These are phyloP conservation scores for Gossypium armourianum DNA, from an alignment of 441 rosid species.

Conservation along the genomic window DNA sequence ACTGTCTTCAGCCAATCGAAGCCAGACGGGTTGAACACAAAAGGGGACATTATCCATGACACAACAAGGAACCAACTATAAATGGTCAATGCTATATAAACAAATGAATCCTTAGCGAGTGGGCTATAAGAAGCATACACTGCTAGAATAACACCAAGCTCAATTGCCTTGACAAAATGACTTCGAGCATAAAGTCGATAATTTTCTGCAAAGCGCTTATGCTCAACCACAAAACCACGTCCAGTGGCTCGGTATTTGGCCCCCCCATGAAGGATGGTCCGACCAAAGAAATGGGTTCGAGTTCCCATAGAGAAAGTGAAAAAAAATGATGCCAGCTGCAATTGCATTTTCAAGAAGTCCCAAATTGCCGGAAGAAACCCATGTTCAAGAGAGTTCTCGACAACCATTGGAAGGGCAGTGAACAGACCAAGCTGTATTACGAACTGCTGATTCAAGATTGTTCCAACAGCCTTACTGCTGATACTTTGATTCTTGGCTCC, in stretches of 20 bases:
- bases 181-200: slow-evolving; percentile 52
- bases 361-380: slow-evolving; percentile 55
- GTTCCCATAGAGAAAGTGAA: slow-evolving; percentile 63
- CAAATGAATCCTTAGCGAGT: slow-evolving; percentile 31
- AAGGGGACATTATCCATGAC: slow-evolving; percentile 57
- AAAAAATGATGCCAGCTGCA: slow-evolving; percentile 49
- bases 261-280: slow-evolving; percentile 60
- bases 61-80: slow-evolving; percentile 53
- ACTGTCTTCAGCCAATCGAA: slow-evolving; percentile 66
- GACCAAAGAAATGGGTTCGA: slow-evolving; percentile 49
- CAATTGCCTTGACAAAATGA: slow-evolving; percentile 58
- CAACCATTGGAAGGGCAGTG: slow-evolving; percentile 57
- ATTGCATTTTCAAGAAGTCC: slow-evolving; percentile 58
- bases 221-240: slow-evolving; percentile 58
- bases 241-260: slow-evolving; percentile 63
- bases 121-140: slow-evolving; percentile 53
- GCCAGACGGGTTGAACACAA: slow-evolving; percentile 54
- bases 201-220: slow-evolving; percentile 50
- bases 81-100: slow-evolving; percentile 44
- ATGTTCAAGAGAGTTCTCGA: slow-evolving; percentile 51
- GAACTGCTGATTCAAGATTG: slow-evolving; percentile 55
- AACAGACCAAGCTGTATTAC: slow-evolving; percentile 53
- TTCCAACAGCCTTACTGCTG: slow-evolving; percentile 37
- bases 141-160: slow-evolving; percentile 44
- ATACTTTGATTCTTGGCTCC: slow-evolving; percentile 33